Conservation (phyloP, 352 stramenopile genomes). For the Phytophthora niederhauseri region DNA sequence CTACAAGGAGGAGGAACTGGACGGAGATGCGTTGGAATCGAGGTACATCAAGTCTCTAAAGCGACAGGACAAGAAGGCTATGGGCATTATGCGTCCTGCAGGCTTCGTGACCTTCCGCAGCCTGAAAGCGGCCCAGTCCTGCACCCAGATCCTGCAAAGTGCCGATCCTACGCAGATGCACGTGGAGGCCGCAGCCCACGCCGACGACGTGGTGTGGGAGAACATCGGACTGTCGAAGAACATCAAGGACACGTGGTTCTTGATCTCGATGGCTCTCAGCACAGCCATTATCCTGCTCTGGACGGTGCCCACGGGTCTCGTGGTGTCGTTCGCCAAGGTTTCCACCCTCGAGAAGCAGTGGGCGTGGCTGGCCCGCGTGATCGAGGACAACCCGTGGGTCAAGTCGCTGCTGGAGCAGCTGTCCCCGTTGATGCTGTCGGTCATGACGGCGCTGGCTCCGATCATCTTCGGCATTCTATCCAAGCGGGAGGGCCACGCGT, state of each 20-base stretch:
- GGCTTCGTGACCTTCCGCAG: constrained; percentile 87
- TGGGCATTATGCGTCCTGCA: constrained; percentile 71
- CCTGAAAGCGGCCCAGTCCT: constrained; percentile 72
- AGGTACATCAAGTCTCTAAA: constrained; percentile 65
- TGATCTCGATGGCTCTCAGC: constrained; percentile 67
- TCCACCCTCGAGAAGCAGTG: constrained; percentile 58
- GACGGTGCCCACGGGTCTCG: constrained; percentile 80
- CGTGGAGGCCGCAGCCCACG: constrained; percentile 64
- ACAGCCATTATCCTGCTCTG: constrained; percentile 83
- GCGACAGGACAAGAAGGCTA: constrained; percentile 41
- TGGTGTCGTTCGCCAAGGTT: constrained; percentile 79
- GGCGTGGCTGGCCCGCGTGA: constrained; percentile 47
- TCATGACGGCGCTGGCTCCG: constrained; percentile 80
- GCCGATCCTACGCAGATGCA: constrained; percentile 73
- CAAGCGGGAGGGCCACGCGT: constrained; percentile 80
- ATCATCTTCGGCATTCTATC: constrained; percentile 87
- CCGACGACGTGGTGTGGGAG: constrained; percentile 78
- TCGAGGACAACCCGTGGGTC: constrained; percentile 70
- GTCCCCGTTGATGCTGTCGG: constrained; percentile 75
- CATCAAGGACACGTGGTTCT: constrained; percentile 67
- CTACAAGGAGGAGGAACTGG: constrained; percentile 44
- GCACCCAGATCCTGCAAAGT: constrained; percentile 82
- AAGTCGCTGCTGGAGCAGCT: constrained; percentile 75
- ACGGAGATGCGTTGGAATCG: constrained; percentile 44
- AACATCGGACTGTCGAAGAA: constrained; percentile 85